Evolutionary conservation across 164 flowering plant species (phyloP).

Genomic region (Magnolia officinalis): DNA sequence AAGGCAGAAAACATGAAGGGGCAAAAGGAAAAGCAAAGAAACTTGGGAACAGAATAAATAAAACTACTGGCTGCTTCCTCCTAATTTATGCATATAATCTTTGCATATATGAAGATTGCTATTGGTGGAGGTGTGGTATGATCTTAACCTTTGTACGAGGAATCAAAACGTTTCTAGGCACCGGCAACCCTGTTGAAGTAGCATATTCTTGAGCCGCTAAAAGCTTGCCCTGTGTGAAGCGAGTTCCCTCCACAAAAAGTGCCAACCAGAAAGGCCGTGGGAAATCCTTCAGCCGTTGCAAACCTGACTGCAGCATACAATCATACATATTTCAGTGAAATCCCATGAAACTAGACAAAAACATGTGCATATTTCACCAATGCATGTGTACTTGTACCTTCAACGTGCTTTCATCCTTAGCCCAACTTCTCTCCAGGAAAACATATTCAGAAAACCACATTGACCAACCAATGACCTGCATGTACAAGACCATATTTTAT

Average conservation of each 20-base stretch:
- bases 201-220: constrained; percentile 98
- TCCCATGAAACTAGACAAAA: neutral
- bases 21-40: too few species aligned
- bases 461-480: constrained; percentile 97
- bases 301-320: constrained; percentile 59
- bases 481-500: neutral
- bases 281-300: constrained; percentile 66
- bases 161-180: constrained; percentile 91
- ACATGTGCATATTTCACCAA: neutral
- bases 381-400: constrained; percentile 47
- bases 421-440: constrained; percentile 94
- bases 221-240: constrained; percentile 88
- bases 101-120: neutral
- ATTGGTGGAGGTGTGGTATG: neutral
- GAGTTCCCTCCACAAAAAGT: constrained; percentile 97
- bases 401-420: constrained; percentile 83
- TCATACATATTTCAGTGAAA: neutral
- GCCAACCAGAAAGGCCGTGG: constrained; percentile 96
- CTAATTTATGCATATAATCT: neutral
- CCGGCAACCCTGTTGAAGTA: constrained; percentile 60
- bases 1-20: too few species aligned
- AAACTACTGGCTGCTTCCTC: neutral
- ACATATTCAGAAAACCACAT: constrained; percentile 98
- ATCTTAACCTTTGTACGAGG: constrained; percentile 89
- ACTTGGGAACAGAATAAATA: too few species aligned